phyloP scores from a whole-genome alignment of 768 basidiomycete genomes.

The Boletus sp. region DNA sequence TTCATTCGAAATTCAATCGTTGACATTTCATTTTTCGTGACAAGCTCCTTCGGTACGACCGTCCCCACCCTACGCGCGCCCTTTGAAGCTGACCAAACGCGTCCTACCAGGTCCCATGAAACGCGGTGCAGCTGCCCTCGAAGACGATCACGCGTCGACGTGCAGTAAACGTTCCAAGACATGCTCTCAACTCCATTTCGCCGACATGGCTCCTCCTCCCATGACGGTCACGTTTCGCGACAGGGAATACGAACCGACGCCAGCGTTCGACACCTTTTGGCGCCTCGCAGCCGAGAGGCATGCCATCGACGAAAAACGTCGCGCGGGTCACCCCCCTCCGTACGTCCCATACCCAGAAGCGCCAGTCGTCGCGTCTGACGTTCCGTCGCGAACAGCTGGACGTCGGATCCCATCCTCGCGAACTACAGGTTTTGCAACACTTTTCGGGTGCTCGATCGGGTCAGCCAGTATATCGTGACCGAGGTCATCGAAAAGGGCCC shows the following conservation, averaged over 20 bases:
- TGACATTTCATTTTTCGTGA: background rate
- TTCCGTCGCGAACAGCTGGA: constrained; percentile 52
- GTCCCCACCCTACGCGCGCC: background rate
- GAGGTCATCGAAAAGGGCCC: constrained; percentile 71
- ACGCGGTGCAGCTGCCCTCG: constrained; percentile 16
- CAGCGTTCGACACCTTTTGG: constrained; percentile 64
- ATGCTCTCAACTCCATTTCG: constrained; percentile 18
- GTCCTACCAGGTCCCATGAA: constrained; percentile 13
- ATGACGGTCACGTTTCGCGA: constrained; percentile 37
- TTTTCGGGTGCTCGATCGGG: constrained; percentile 70
- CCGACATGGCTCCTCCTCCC: constrained; percentile 17
- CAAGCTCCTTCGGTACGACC: background rate
- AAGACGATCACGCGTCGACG: constrained; percentile 11
- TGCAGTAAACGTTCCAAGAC: constrained; percentile 26
- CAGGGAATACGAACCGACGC: constrained; percentile 41
- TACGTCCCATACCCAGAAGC: constrained; percentile 31
- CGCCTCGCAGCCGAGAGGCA: constrained; percentile 56
- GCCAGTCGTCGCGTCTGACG: constrained; percentile 15
- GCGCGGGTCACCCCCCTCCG: constrained; percentile 49
- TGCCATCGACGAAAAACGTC: constrained; percentile 53
- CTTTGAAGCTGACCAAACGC: background rate
- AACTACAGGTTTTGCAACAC: constrained; percentile 68
- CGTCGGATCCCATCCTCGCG: constrained; percentile 56
- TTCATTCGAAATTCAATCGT: background rate
- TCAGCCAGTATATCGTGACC: constrained; percentile 63